phyloP scores from a whole-genome alignment of 2,329 filamentous ascomycete genomes.

The Botrytis fragariae region DNA sequence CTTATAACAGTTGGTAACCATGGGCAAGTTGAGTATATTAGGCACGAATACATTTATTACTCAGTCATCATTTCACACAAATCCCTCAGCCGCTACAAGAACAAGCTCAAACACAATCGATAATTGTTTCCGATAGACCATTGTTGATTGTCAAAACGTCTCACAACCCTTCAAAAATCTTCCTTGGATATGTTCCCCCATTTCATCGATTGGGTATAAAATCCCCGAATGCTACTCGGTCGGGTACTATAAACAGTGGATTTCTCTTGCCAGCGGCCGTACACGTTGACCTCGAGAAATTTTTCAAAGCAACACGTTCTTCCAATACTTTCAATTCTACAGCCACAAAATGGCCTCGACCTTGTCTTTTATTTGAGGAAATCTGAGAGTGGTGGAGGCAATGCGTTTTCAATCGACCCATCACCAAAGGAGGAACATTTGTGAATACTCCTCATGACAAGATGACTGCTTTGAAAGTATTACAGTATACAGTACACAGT shows the following conservation, averaged over 20 bases:
- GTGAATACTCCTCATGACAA: neutral
- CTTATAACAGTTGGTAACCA: neutral
- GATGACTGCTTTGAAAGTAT: neutral
- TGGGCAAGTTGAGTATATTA: neutral
- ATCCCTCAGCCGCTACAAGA: neutral
- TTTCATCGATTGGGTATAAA: constrained; percentile 12
- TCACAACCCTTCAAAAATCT: neutral
- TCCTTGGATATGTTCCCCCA: neutral
- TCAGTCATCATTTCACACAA: neutral
- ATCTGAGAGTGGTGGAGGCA: neutral
- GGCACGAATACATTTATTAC: neutral
- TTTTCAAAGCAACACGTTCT: constrained; percentile 8
- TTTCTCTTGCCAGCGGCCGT: constrained; percentile 15
- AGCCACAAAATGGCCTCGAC: constrained; percentile 1
- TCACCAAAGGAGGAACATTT: neutral
- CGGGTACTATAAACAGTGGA: constrained; percentile 5
- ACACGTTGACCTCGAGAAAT: constrained; percentile 11
- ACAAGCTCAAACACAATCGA: neutral
- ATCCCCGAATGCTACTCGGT: constrained; percentile 11
- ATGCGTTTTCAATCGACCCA: neutral
- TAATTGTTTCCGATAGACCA: neutral
- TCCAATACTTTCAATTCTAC: neutral
- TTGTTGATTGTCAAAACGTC: neutral
- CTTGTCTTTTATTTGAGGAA: neutral
- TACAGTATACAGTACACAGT: too few species aligned